Base-by-base conservation (phyloP, 805 yeast genomes). In the Sugiyamaella lignohabitans region DNA sequence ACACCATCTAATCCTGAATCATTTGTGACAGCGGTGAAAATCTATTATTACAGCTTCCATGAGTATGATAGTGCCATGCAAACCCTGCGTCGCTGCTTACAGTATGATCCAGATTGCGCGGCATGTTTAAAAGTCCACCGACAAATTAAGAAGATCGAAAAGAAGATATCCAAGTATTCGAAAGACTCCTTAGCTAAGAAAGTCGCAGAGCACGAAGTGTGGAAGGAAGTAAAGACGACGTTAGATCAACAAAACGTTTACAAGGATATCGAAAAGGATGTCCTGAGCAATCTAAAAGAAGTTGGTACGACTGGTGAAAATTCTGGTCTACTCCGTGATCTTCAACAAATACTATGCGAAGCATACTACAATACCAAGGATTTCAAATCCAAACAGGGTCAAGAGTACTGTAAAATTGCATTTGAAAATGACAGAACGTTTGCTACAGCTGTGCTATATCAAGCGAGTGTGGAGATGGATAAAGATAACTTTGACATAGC, bases 51-150 rank as follows among this genome's bases (percentile, higher is more conserved):
- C 54, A 74, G 79, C 4, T 69, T 79, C 35, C 67, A 70, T 34
- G 77, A 78, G 36, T 77, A 73, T 49, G 76, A 76, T 14, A 70
- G 71, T 21, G 74, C 84, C 0, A 64, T 75, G 56, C 70, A 63
- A 49, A 69, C 72, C 35, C 69, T 82, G 21, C 76, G 82, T 54
- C 79, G 75, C 52, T 88, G 97, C 61, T 67, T 91, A 42, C 79
- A 84, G 46, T 73, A 78, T 38, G 91, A 91, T 62, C 84, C 87
- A 63, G 96, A 87, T 52, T 75, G 73, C 53, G 66, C 66, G 22
- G 66, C 64, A 2, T 87, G 95, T 62, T 78, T 80, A 54, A 49
- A 65, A 52, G 56, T 66, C 6, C 54, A 56, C 42, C 60, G 56
- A 50, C 47, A 48, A 45, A 53, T 63, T 23, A 53, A 64, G 21